Conservation (phyloP, 2,329 filamentous ascomycete genomes). For the Epichloe sp. region DNA sequence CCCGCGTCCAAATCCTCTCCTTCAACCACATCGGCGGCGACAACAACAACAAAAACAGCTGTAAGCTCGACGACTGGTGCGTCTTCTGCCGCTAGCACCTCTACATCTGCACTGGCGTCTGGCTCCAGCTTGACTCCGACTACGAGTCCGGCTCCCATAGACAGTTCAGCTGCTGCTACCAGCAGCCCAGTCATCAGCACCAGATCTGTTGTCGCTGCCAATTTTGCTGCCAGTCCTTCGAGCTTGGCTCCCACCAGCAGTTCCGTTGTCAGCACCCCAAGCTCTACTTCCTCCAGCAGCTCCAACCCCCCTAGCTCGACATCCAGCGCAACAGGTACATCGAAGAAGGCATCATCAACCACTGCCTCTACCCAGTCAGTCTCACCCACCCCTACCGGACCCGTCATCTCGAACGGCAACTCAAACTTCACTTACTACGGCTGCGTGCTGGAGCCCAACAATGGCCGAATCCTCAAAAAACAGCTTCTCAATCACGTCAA, state of each 20-base stretch:
- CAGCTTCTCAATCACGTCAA: constrained; percentile 18
- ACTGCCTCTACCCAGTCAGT: constrained; percentile 5
- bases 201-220: too few relatives aligned
- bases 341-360: neutral
- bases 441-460: constrained; percentile 21
- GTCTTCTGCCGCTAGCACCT: neutral
- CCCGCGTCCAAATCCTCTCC: neutral
- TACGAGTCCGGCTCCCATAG: too few relatives aligned
- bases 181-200: too few relatives aligned
- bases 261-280: neutral
- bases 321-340: neutral
- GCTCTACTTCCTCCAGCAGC: neutral
- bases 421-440: constrained; percentile 25
- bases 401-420: constrained; percentile 20
- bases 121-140: neutral
- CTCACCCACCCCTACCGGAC: constrained; percentile 12
- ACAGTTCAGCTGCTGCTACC: too few relatives aligned
- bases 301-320: neutral
- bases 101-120: neutral
- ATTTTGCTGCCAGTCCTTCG: neutral
- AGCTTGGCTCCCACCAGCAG: neutral
- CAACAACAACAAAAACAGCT: neutral
- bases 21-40: neutral
- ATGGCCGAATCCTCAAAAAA: constrained; percentile 17
- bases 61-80: constrained; percentile 2